A percentile compares a stretch with the other conserved stretches of the same genome.
Conservation (phyloP, 2,329 filamentous ascomycete genomes). For the Calonectria crousiana region DNA sequence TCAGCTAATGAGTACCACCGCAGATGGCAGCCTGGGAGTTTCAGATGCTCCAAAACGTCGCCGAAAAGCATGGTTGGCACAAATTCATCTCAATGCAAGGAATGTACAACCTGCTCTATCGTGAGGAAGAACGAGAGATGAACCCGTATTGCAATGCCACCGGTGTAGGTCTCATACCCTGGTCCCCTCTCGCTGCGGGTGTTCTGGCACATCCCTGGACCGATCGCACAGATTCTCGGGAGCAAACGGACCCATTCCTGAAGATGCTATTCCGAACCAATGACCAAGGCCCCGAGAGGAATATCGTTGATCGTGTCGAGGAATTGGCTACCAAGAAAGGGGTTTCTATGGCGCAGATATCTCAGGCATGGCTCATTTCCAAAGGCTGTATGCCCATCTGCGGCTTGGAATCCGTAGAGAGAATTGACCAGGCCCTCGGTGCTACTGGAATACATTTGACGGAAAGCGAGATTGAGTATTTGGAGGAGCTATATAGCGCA, state of each 20-base stretch:
- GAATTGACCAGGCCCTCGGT: slow-evolving; percentile 71
- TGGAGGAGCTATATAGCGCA: slow-evolving; percentile 55
- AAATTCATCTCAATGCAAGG: slow-evolving; percentile 72
- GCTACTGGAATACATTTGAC: slow-evolving; percentile 60
- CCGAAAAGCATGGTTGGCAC: slow-evolving; percentile 66
- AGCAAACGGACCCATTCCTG: slow-evolving; percentile 48
- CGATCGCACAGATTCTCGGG: not conserved
- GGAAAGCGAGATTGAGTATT: slow-evolving; percentile 68
- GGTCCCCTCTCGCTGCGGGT: slow-evolving; percentile 34
- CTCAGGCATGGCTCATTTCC: slow-evolving; percentile 72
- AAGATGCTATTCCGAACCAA: slow-evolving; percentile 57
- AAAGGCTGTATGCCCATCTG: slow-evolving; percentile 69
- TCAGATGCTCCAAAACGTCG: slow-evolving; percentile 49
- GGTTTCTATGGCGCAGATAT: slow-evolving; percentile 72
- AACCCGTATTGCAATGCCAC: slow-evolving; percentile 45
- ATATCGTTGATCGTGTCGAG: slow-evolving; percentile 52
- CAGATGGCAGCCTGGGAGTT: slow-evolving; percentile 21
- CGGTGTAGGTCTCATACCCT: slow-evolving; percentile 33
- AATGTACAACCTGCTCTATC: slow-evolving; percentile 65
- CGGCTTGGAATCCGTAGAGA: slow-evolving; percentile 66
- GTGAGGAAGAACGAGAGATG: slow-evolving; percentile 69
- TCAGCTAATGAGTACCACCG: not conserved
- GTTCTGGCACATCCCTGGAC: slow-evolving; percentile 28
- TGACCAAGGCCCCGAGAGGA: slow-evolving; percentile 41
- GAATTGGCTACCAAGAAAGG: slow-evolving; percentile 68